Percentiles rank a stretch among this genome's conserved stretches.
These are phyloP conservation scores for Mollisia scopiformis DNA, from an alignment of 2,329 filamentous ascomycete genomes.

Conservation along the genomic window DNA sequence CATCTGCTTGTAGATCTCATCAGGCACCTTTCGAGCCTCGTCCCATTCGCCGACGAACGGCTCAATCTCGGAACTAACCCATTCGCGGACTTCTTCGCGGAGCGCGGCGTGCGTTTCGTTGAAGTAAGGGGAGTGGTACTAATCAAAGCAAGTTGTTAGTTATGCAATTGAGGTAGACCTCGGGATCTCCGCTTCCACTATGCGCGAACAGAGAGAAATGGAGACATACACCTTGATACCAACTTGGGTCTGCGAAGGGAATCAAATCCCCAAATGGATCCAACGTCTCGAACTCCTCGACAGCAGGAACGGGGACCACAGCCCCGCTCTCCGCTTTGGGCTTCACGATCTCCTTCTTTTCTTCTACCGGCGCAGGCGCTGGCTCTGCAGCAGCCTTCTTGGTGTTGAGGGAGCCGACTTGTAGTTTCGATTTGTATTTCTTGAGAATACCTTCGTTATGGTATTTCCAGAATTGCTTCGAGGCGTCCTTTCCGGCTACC, in stretches of 20 bases:
- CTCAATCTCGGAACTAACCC: conserved; percentile 88
- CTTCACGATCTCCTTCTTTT: conserved; percentile 53
- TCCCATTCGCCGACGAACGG: conserved; percentile 96
- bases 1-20: conserved; percentile 93
- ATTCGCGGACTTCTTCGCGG: conserved; percentile 87
- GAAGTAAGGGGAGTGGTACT: conserved; percentile 97
- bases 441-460: conserved; percentile 38
- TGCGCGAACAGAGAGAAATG: background rate
- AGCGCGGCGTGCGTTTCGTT: conserved; percentile 93
- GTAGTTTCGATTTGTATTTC: conserved; percentile 80
- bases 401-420: conserved; percentile 70
- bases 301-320: conserved; percentile 47
- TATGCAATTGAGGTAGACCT: background rate
- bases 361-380: conserved; percentile 40
- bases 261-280: conserved; percentile 86
- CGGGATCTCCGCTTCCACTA: background rate
- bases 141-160: conserved; percentile 8
- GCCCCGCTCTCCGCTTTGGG: conserved; percentile 59
- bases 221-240: conserved; percentile 88
- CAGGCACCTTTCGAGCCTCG: conserved; percentile 87
- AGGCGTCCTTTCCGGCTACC: conserved; percentile 39
- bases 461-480: conserved; percentile 40
- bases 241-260: conserved; percentile 88
- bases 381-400: conserved; percentile 67
- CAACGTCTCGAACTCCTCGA: conserved; percentile 69